A percentile compares a stretch with the other conserved stretches of the same genome.
Evolutionary conservation across 345 rosid species (phyloP).

Genomic region (Brassica nigra): DNA sequence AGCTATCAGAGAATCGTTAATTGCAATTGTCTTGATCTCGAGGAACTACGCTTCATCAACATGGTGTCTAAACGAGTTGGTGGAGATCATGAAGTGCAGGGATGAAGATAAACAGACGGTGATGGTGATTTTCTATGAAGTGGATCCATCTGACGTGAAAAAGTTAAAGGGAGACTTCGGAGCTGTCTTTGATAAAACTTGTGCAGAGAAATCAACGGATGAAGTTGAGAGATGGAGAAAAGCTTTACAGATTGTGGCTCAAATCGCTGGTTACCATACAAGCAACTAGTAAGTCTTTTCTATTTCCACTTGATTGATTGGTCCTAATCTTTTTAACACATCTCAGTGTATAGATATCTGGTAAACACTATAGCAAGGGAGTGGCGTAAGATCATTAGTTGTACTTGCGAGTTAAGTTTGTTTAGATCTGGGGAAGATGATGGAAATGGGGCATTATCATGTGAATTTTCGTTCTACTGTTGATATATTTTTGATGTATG

Average conservation of each 20-base stretch:
- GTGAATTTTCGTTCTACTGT: not conserved
- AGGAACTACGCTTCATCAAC: not conserved
- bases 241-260: not conserved
- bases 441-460: not conserved
- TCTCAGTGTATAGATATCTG: not conserved
- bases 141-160: not conserved
- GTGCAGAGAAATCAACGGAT: not conserved
- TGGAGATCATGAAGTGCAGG: not conserved
- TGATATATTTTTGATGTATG: not conserved
- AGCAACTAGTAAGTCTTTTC: not conserved
- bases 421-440: not conserved
- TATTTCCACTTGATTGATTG: not conserved
- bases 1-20: not conserved
- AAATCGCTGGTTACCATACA: not conserved
- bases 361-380: not conserved
- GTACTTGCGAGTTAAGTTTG: not conserved
- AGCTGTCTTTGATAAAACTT: not conserved
- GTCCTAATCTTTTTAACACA: not conserved
- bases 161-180: not conserved
- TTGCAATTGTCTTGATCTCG: not conserved
- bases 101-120: not conserved
- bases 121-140: not conserved
- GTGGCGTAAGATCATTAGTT: not conserved
- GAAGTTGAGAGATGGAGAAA: not conserved
- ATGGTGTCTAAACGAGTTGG: not conserved